These are phyloP conservation scores for Talaromyces stipitatus DNA, from an alignment of 495 filamentous ascomycete genomes.

Conservation along the genomic window DNA sequence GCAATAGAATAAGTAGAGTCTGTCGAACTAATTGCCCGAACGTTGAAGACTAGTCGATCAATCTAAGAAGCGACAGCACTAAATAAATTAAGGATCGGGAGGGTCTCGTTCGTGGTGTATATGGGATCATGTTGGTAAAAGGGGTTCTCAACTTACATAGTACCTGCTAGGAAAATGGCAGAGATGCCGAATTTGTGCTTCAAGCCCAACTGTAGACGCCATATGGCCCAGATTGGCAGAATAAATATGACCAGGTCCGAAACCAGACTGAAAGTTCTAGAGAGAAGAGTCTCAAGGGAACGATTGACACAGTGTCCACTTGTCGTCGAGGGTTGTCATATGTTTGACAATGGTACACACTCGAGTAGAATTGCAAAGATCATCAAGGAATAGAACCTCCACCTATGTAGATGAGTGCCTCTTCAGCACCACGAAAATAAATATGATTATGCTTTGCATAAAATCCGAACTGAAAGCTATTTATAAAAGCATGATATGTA, in stretches of 20 bases:
- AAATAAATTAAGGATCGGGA: too few species aligned
- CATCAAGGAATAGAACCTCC: background rate
- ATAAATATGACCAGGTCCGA: background rate
- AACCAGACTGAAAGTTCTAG: background rate
- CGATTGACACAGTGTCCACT: background rate
- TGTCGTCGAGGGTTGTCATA: background rate
- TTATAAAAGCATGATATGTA: too few species aligned
- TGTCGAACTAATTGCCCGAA: background rate
- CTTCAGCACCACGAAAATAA: background rate
- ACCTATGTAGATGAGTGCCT: background rate
- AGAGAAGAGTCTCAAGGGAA: background rate
- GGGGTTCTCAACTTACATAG: background rate
- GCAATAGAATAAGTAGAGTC: background rate
- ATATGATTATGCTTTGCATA: too few species aligned
- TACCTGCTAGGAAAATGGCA: background rate
- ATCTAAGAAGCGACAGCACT: background rate
- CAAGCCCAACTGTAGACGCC: background rate
- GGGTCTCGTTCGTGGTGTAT: background rate
- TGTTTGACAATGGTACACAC: background rate
- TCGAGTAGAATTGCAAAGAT: background rate
- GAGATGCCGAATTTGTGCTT: background rate
- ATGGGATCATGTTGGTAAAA: background rate
- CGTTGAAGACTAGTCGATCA: background rate
- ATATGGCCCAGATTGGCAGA: background rate
- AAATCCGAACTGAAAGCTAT: too few species aligned